Base-by-base conservation (phyloP, 2,329 filamentous ascomycete genomes). In the Ustilaginoidea virens region DNA sequence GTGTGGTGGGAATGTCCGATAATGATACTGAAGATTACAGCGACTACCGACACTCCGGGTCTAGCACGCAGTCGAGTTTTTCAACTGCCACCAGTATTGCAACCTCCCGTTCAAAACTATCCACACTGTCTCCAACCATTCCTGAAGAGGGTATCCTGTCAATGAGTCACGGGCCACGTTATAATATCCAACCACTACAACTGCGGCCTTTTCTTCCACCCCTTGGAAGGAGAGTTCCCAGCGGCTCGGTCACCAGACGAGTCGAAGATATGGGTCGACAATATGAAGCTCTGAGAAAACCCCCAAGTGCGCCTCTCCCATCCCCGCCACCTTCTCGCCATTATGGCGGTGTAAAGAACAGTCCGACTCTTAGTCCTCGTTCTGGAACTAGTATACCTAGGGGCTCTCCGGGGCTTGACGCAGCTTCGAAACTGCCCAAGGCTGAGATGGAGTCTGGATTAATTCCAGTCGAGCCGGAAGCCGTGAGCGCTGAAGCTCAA, bases 381-480 rank as follows among this genome's bases (percentile, higher is more conserved):
- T 15, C 26, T 13, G 32, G 16, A 20, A 22, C 4, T 3, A 19
- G 19, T n/a, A 28, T 16, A 9, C 22, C 17, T 7, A 25, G 9
- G n/a, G 25, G 5, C 5, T 27, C 23, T 31, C 11, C 19, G 18
- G 34, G 22, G 5, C 27, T 32, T 13, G 36, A 34, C 14, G 15
- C 28, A 10, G 24, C 25, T 11, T 22, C 30, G 10, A 17, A 9
- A 12, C 13, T 23, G n/a, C 17, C 26, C n/a, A 7, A 9, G 6
- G 21, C 32, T 6, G 28, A 35, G 10, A 18, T 35, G 5, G 39
- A 40, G 13, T 20, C 29, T 10, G 41, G 39, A 13, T 33, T 44
- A 22, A 45, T 45, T 11, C 39, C 34, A 1, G 42, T 44, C 7
- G 39, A 43, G 8, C 12, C 30, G 4, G 31, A 35, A 18, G 7